Evolutionary conservation across 768 basidiomycete genomes (phyloP), one percentile per base, ranked within the genome.

Genomic region (Peribolospora baueri): DNA sequence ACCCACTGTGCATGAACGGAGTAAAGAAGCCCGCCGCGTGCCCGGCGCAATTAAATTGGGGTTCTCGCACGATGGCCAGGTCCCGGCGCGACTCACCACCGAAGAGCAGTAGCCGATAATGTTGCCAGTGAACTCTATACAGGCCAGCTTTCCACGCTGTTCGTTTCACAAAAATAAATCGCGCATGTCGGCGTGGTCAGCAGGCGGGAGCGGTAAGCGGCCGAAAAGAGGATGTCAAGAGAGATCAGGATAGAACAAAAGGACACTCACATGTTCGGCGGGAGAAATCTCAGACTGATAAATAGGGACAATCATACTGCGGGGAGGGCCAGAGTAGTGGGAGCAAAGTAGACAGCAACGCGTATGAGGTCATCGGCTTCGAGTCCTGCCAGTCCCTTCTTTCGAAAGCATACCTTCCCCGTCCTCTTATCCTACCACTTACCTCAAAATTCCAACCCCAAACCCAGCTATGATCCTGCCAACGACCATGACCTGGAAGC

Each of bases 271-370:
- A 69, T 90, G 84, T 61, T 82, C 74, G 3, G 90, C 84, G 40
- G 90, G 88, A 4, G 85, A 88, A 50, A 93, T 86, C 71, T 95
- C 90, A 61, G 84, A 86, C 71, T 93, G 84, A 67, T 87, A 90
- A 56, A 88, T 86, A 10, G 85, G 86, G 39, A 88, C 85, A 57
- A 88, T 87, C n/a, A 85, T 88, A 47, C 85, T 87, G 61, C 25
- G 11, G 7, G 40, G 13, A 42, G 14, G 14, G 25, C 38, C 10
- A 36, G 38, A 38, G 7, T 42, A 14, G 41, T 7, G 46, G 3
- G 25, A 43, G 51, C 2, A 13, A 14, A 13, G n/a, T 8, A 7
- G 51, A 10, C n/a, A 38, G 4, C 7, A 47, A 11, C 11, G 9
- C 47, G 38, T 5, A 11, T 9, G 6, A 37, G n/a, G 7, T 10